Percentiles rank a stretch among this genome's conserved stretches.
phyloP scores from a whole-genome alignment of 208 protist genomes.

The Acanthamoeba sp. region DNA sequence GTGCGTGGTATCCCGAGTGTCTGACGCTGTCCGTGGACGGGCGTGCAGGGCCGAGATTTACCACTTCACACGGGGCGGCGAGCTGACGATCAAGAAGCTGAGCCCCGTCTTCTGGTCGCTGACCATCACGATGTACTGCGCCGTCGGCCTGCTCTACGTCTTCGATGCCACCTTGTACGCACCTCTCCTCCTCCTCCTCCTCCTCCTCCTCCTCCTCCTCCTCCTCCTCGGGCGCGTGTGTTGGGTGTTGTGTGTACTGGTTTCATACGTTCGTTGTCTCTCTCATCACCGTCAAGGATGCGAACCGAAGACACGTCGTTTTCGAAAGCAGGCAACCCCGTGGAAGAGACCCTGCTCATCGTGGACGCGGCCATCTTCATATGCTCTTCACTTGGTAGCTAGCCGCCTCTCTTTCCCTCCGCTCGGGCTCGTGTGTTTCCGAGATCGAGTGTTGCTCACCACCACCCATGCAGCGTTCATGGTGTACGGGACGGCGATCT shows the following conservation, averaged over 20 bases:
- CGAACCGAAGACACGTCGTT: not conserved
- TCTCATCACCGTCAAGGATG: not conserved
- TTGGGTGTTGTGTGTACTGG: no score
- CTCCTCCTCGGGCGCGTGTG: not conserved
- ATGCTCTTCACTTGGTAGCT: not conserved
- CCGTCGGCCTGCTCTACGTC: not conserved
- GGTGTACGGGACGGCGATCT: slow-evolving; percentile 28
- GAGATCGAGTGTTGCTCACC: no score
- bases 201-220: no score
- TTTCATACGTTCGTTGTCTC: no score
- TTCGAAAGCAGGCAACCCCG: slow-evolving; percentile 22
- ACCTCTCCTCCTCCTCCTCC: not conserved
- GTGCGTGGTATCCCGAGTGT: not conserved
- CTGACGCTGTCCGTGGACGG: not conserved
- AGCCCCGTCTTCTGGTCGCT: slow-evolving; percentile 61
- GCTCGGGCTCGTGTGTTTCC: not conserved
- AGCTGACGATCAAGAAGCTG: slow-evolving; percentile 22
- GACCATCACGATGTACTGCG: slow-evolving; percentile 46
- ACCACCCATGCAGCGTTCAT: not conserved
- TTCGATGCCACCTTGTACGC: slow-evolving; percentile 47
- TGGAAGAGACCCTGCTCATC: slow-evolving; percentile 25
- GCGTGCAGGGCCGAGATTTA: slow-evolving; percentile 55
- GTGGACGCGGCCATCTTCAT: slow-evolving; percentile 12
- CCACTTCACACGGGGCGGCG: slow-evolving; percentile 30
- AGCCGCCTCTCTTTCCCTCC: not conserved